phyloP scores from a whole-genome alignment of 2,329 filamentous ascomycete species.

The Ilyonectria robusta region DNA sequence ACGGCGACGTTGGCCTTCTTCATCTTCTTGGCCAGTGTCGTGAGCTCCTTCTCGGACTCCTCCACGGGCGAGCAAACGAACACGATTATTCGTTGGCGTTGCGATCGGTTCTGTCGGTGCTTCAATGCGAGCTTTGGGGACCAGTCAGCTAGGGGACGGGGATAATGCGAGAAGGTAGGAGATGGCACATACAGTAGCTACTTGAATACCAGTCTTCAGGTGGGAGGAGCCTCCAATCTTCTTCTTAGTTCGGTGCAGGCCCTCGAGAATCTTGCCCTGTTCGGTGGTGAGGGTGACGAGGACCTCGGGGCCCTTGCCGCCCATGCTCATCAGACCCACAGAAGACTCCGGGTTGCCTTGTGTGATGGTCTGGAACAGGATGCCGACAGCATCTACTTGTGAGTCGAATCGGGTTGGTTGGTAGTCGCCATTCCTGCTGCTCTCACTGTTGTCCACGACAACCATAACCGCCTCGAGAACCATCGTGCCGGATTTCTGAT shows the following conservation, averaged over 20 bases:
- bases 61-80: conserved; percentile 95
- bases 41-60: conserved; percentile 90
- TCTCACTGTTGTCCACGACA: conserved; percentile 99
- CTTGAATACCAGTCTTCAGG: conserved; percentile 93
- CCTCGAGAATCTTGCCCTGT: conserved; percentile 94
- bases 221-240: conserved; percentile 93
- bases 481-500: conserved; percentile 76
- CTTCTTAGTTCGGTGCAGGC: conserved; percentile 87
- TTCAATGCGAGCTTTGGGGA: conserved; percentile 86
- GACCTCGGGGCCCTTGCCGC: conserved; percentile 96
- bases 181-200: conserved; percentile 82
- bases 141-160: conserved; percentile 39
- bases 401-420: conserved; percentile 96
- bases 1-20: conserved; percentile 97
- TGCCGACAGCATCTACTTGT: conserved; percentile 93
- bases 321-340: conserved; percentile 99
- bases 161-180: background rate
- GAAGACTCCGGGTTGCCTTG: conserved; percentile 96
- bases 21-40: conserved; percentile 96
- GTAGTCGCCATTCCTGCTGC: conserved; percentile 94
- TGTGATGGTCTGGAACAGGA: conserved; percentile 96
- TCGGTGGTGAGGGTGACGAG: conserved; percentile 96
- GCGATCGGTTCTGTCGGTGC: conserved; percentile 97
- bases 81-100: conserved; percentile 95
- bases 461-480: conserved; percentile 99